These are phyloP conservation scores for Leccinum subgranulosum DNA, from an alignment of 768 basidiomycete species.

Conservation along the genomic window DNA sequence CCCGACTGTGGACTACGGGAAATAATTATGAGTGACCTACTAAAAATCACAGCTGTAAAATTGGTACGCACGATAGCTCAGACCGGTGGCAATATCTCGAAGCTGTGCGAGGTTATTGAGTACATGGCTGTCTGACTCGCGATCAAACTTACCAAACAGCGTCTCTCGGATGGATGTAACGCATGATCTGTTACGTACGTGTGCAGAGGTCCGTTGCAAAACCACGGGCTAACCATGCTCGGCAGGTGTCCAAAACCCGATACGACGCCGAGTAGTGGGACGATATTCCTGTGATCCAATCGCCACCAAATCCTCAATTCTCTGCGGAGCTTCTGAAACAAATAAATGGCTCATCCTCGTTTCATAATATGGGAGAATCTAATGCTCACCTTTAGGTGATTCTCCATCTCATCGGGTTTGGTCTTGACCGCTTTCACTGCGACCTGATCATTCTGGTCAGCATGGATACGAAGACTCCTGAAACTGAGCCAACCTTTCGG, in stretches of 20 bases:
- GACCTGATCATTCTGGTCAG: conserved; percentile 8
- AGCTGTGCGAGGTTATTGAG: conserved; percentile 10
- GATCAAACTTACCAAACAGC: conserved; percentile 12
- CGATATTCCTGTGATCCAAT: conserved; percentile 23
- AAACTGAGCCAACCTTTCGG: conserved; percentile 3
- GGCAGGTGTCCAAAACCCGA: conserved; percentile 28
- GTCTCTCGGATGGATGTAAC: neutral
- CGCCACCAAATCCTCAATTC: conserved; percentile 23
- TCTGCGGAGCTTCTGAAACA: conserved; percentile 25
- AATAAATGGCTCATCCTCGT: neutral
- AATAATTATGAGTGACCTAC: neutral
- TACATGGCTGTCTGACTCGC: neutral
- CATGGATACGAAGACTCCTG: neutral
- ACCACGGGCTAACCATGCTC: conserved; percentile 36
- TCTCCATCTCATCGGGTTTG: neutral
- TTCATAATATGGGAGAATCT: neutral
- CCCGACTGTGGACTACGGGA: conserved; percentile 20
- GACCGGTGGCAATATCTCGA: conserved; percentile 20
- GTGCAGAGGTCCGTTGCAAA: conserved; percentile 23
- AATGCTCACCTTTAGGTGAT: conserved; percentile 13
- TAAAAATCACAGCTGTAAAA: neutral
- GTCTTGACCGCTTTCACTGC: conserved; percentile 21
- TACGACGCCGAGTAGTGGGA: conserved; percentile 30
- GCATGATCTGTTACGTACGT: conserved; percentile 13
- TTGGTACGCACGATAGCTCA: conserved; percentile 20